Percentiles rank a stretch among this genome's conserved stretches.
These are phyloP conservation scores for Vanilla planifolia DNA, from an alignment of 106 monocot species.

Conservation along the genomic window DNA sequence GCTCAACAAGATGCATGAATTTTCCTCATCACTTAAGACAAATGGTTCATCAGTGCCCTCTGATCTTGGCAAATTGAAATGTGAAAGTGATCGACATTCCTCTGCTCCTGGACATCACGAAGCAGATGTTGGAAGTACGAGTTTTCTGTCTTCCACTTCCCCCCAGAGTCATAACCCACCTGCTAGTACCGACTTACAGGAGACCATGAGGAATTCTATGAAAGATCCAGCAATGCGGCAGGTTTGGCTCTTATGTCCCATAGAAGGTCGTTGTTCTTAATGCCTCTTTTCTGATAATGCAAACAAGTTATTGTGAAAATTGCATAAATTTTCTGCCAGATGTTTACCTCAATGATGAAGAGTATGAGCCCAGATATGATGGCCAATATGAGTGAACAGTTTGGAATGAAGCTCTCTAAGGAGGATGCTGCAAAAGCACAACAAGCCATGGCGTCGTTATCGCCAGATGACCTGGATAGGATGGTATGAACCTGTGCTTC, in stretches of 20 bases:
- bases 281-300: too few species aligned
- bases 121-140: constrained; percentile 15
- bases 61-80: constrained; percentile 6
- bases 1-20: constrained; percentile 59
- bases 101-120: constrained; percentile 14
- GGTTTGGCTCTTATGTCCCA: constrained; percentile 34
- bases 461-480: constrained; percentile 75
- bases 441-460: constrained; percentile 81
- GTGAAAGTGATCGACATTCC: constrained; percentile 21
- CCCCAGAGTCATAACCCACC: constrained; percentile 26
- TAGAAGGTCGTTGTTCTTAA: background rate
- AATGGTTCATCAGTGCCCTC: constrained; percentile 12
- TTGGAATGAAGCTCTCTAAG: constrained; percentile 85
- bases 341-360: constrained; percentile 94
- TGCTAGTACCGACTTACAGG: constrained; percentile 62
- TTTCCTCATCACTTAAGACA: constrained; percentile 44
- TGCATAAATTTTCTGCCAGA: constrained; percentile 36
- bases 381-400: constrained; percentile 83
- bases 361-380: constrained; percentile 97
- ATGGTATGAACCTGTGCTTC: constrained; percentile 58
- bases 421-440: constrained; percentile 90
- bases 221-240: constrained; percentile 91
- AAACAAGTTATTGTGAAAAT: too few species aligned
- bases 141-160: constrained; percentile 15
- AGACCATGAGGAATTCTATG: constrained; percentile 66